phyloP scores from a whole-genome alignment of 176 grass and related monocot genomes.

The Urochloa ruziziensis region DNA sequence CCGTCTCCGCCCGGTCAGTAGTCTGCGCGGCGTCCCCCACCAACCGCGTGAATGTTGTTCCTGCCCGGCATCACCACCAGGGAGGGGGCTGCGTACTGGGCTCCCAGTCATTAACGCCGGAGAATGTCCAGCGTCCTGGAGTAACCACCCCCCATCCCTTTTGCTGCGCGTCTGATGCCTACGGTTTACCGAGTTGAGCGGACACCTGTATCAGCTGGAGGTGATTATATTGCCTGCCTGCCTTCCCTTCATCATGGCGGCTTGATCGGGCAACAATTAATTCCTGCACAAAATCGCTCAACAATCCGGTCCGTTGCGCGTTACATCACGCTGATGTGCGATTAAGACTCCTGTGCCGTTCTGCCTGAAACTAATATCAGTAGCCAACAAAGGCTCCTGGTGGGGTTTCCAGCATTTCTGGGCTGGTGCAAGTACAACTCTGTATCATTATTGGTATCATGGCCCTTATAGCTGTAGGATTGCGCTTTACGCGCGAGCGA shows the following conservation, averaged over 20 bases:
- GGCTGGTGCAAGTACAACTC: not conserved
- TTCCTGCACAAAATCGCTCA: not conserved
- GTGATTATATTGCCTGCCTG: not conserved
- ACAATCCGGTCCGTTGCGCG: not conserved
- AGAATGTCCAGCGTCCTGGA: not conserved
- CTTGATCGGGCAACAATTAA: constrained; percentile 5
- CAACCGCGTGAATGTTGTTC: not conserved
- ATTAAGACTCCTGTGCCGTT: not conserved
- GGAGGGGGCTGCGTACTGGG: not conserved
- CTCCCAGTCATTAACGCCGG: not conserved
- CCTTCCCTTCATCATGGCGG: not conserved
- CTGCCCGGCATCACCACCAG: not conserved
- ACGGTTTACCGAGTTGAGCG: constrained; percentile 16
- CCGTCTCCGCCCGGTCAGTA: not conserved
- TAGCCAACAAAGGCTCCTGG: not conserved
- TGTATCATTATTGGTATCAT: not conserved
- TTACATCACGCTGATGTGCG: not conserved
- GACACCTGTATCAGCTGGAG: constrained; percentile 3
- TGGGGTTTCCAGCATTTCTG: not conserved
- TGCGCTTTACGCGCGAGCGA: not conserved
- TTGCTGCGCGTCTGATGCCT: constrained; percentile 12
- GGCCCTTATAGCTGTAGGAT: not conserved
- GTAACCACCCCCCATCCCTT: not conserved
- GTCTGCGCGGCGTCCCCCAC: not conserved
- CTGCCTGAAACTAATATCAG: not conserved